These are phyloP conservation scores for Ceratonia siliqua DNA, from an alignment of 306 rosid species.

Conservation along the genomic window DNA sequence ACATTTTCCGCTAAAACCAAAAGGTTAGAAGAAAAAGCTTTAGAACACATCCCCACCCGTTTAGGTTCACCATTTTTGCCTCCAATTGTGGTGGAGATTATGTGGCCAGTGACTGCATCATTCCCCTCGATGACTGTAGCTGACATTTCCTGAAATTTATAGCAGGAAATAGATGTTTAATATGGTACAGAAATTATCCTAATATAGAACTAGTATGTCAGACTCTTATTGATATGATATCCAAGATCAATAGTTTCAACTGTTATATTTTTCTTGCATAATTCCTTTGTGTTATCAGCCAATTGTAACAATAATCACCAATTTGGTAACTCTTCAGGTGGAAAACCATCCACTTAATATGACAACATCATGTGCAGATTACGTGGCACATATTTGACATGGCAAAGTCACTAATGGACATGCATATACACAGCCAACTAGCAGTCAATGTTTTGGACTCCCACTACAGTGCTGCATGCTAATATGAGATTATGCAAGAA, in stretches of 20 bases:
- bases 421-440: neutral
- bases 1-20: neutral
- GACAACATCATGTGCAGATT: constrained; percentile 10
- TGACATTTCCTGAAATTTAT: constrained; percentile 73
- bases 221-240: constrained; percentile 24
- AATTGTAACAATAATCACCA: neutral
- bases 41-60: constrained; percentile 47
- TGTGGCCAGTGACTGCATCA: constrained; percentile 89
- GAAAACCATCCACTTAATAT: constrained; percentile 7
- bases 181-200: neutral
- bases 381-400: neutral
- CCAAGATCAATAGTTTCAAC: constrained; percentile 2
- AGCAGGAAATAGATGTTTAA: constrained; percentile 13
- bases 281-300: neutral
- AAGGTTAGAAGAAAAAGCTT: constrained; percentile 5
- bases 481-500: neutral
- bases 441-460: neutral
- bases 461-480: neutral
- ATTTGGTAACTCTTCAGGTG: neutral
- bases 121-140: constrained; percentile 71
- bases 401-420: neutral
- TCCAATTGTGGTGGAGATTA: constrained; percentile 88
- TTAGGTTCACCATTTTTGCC: constrained; percentile 93
- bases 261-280: constrained; percentile 2
- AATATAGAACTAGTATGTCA: neutral